These are phyloP conservation scores for Oemleria cerasiformis DNA, from an alignment of 306 rosid genomes.

Conservation along the genomic window DNA sequence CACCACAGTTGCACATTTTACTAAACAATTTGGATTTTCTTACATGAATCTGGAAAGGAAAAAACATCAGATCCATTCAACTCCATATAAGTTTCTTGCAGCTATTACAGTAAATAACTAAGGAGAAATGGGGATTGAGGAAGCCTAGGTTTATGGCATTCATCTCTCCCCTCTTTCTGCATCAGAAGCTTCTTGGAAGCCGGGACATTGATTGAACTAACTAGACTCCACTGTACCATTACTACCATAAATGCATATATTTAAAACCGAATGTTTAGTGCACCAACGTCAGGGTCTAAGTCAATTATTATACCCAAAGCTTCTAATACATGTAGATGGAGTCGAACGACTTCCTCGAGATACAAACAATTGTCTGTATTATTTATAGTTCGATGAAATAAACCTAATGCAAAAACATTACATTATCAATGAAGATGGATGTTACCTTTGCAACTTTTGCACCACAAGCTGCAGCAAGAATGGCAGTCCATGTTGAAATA, in stretches of 20 bases:
- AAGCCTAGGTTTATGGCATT: too few relatives aligned
- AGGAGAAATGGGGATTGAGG: too few relatives aligned
- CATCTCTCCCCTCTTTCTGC: too few relatives aligned
- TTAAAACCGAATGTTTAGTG: slow-evolving; percentile 1
- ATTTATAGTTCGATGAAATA: background rate
- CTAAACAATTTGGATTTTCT: background rate
- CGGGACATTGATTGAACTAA: too few relatives aligned
- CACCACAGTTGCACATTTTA: background rate
- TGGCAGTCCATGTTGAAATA: slow-evolving; percentile 85
- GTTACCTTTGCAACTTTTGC: slow-evolving; percentile 92
- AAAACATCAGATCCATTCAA: too few relatives aligned
- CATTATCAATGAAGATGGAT: background rate
- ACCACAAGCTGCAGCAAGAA: slow-evolving; percentile 96
- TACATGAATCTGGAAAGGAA: too few relatives aligned
- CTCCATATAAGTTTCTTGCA: too few relatives aligned
- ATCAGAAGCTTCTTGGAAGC: too few relatives aligned
- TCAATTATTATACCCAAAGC: slow-evolving; percentile 66
- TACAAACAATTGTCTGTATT: background rate
- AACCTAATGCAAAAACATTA: background rate
- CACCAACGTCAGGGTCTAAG: slow-evolving; percentile 72
- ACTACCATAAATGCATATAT: too few relatives aligned
- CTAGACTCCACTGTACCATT: too few relatives aligned
- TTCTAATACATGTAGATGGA: slow-evolving; percentile 88
- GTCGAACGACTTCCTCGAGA: slow-evolving; percentile 87
- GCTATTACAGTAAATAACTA: too few relatives aligned